Percentiles rank a stretch among this genome's conserved stretches.
Conservation (phyloP, 1,284 basidiomycete species). For the Fomitopsis pinicola region DNA sequence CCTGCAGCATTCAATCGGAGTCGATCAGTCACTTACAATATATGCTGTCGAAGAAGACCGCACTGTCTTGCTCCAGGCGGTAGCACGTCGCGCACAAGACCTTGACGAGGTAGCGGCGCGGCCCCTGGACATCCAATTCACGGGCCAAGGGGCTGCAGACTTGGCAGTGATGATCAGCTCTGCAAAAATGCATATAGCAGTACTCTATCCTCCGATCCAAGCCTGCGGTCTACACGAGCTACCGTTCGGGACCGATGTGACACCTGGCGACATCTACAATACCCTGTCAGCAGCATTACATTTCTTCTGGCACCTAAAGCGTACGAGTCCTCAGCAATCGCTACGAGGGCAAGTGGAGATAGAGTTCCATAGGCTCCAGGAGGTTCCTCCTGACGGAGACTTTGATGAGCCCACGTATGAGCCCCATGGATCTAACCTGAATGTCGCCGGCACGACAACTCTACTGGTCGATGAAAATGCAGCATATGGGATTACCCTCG, state of each 20-base stretch:
- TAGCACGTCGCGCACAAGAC: neutral
- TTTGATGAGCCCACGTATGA: neutral
- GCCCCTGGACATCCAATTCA: neutral
- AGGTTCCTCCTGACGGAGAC: neutral
- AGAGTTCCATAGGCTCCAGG: neutral
- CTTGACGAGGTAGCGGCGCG: neutral
- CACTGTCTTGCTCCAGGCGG: neutral
- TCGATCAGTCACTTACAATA: neutral
- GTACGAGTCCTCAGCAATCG: neutral
- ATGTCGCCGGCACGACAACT: neutral
- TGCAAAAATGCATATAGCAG: neutral
- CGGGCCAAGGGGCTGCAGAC: neutral
- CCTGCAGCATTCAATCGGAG: neutral
- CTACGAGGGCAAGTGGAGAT: neutral
- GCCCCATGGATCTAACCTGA: neutral
- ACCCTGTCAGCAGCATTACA: neutral
- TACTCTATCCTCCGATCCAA: neutral
- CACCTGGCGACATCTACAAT: neutral
- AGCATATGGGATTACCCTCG: neutral
- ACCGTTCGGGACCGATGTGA: neutral
- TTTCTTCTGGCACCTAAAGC: constrained; percentile 2
- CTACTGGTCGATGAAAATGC: neutral
- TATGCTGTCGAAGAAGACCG: neutral
- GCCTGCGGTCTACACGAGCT: neutral
- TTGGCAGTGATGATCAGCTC: neutral